Evolutionary conservation across 257 asterid species (phyloP), one percentile per base, ranked within the genome.

Genomic region (Thymus quinquecostatus): DNA sequence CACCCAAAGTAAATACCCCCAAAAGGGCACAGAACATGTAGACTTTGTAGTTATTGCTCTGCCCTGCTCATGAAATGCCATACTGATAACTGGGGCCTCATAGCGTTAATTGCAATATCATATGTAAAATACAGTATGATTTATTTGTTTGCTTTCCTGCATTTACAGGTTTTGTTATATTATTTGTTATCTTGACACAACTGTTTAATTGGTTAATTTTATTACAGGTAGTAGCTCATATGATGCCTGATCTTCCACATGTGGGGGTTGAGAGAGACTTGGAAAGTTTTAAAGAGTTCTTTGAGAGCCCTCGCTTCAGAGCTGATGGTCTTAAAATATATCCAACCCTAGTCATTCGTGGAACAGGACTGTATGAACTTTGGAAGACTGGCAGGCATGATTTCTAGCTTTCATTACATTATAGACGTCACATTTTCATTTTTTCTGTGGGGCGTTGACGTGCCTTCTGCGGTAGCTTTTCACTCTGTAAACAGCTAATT

Each of bases 221-320:
- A 28, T 80, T 74, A 54, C 77, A 94, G 99, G 98, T 95, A 49
- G 99, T 95, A 73, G 98, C 99, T 82, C 98, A 92, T 83, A 95
- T 95, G 99, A 95, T 92, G 99, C 99, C 99, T 58, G 99, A 92
- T 85, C 97, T 95, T 77, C 99, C 99, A 72, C 92, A 95, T 75
- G 99, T 95, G 76, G 99, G 99, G 68, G 88, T 92, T 62, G 99
- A 95, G 74, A 88, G 99, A 76, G 99, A 95, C 82, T 38, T 95
- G 85, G 99, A 95, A 85, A 95, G 99, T 80, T 95, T 95, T 62
- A 89, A 92, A 84, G 99, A 95, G 74, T 95, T 95, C 81, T 95
- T 95, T 73, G 99, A 89, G 79, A 95, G 96, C 75, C 99, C 99
- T 63, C 72, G 80, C 68, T 95, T 95, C 77, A 89, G 98, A 70